Evolutionary conservation across 345 rosid species (phyloP).

Genomic region (Draba incana): DNA sequence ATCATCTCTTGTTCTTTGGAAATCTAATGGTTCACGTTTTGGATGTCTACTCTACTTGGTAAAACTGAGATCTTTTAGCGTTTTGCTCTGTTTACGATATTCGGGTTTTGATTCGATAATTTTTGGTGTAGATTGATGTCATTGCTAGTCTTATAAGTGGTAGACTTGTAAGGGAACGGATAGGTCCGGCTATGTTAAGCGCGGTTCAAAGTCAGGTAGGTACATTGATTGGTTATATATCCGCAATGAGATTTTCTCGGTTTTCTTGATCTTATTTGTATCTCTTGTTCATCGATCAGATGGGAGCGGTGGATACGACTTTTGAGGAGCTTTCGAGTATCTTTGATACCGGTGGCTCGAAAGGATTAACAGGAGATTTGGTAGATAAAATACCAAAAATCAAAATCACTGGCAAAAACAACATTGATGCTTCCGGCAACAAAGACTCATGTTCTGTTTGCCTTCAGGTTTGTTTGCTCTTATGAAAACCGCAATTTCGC

Average conservation of each 20-base stretch:
- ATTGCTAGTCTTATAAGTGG: conserved; percentile 97
- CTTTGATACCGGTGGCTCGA: conserved; percentile 78
- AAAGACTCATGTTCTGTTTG: conserved; percentile 90
- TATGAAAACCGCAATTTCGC: neutral
- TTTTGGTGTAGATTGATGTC: conserved; percentile 79
- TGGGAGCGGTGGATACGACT: conserved; percentile 87
- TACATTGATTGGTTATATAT: conserved; percentile 33
- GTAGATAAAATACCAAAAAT: conserved; percentile 86
- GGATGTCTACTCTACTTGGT: conserved; percentile 96
- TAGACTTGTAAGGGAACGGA: conserved; percentile 93
- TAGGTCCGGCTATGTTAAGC: conserved; percentile 99
- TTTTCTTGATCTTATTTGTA: conserved; percentile 8
- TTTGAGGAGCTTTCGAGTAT: conserved; percentile 82
- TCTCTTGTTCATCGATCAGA: conserved; percentile 48
- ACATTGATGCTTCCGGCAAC: conserved; percentile 73
- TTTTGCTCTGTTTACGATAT: neutral
- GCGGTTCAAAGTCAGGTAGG: conserved; percentile 99
- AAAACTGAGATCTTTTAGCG: conserved; percentile 38
- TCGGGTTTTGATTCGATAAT: neutral
- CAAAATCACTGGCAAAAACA: conserved; percentile 65
- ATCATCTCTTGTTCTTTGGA: conserved; percentile 96
- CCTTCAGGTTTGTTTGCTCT: conserved; percentile 77
- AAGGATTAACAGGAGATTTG: conserved; percentile 77
- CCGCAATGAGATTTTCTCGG: neutral
- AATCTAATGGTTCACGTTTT: conserved; percentile 85